Evolutionary conservation across 2,329 filamentous ascomycete genomes (phyloP).

Genomic region (Coleophoma crateriformis): DNA sequence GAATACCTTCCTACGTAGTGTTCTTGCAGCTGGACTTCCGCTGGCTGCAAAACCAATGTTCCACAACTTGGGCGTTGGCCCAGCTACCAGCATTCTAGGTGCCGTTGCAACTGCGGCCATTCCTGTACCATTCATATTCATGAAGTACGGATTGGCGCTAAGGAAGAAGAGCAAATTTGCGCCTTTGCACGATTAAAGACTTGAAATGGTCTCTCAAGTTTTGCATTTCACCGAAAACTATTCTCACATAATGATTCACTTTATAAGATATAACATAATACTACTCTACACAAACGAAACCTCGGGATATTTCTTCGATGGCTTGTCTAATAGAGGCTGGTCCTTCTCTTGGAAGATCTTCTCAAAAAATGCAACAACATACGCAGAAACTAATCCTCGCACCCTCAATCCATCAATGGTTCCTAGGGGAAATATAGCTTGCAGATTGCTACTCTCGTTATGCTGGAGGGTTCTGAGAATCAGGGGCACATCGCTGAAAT

Average conservation of each 20-base stretch:
- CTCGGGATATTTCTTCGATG: conserved; percentile 7
- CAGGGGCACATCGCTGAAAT: conserved; percentile 7
- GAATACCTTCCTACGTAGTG: conserved; percentile 36
- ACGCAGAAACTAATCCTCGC: conserved; percentile 4
- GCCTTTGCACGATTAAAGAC: conserved; percentile 12
- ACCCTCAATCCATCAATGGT: conserved; percentile 9
- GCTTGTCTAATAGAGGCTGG: not conserved
- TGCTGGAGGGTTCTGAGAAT: not conserved
- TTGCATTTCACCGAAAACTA: too few relatives aligned
- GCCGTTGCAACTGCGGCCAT: conserved; percentile 47
- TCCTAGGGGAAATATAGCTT: not conserved
- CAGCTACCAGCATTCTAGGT: conserved; percentile 58
- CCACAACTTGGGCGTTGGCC: conserved; percentile 57
- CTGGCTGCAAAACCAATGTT: conserved; percentile 45
- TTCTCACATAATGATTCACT: too few relatives aligned
- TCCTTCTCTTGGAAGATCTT: conserved; percentile 3
- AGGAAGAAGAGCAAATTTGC: conserved; percentile 38
- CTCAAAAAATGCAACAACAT: conserved; percentile 11
- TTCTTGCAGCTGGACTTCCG: conserved; percentile 39
- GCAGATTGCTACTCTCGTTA: not conserved
- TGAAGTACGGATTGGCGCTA: conserved; percentile 28
- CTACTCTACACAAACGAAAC: conserved; percentile 2
- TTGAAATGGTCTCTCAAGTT: too few relatives aligned
- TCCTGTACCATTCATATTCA: conserved; percentile 53
- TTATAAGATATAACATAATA: too few relatives aligned